Evolutionary conservation across 148 eudicot species (phyloP).

Genomic region (Rhododendron henanense): DNA sequence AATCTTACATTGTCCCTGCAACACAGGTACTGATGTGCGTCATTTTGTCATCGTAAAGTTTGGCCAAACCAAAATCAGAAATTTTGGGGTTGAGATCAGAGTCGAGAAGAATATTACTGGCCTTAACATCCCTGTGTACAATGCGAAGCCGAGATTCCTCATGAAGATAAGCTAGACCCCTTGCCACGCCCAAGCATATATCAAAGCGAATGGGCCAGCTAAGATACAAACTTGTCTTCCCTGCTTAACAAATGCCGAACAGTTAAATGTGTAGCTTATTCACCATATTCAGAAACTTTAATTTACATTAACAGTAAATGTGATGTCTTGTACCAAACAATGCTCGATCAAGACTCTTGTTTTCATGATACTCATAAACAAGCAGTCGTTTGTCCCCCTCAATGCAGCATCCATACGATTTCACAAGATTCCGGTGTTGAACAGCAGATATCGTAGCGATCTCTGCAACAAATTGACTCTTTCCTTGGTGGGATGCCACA

Average conservation of each 20-base stretch:
- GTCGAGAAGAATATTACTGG: conserved; percentile 91
- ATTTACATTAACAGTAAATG: not conserved
- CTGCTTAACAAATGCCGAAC: conserved; percentile 22
- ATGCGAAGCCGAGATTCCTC: conserved; percentile 74
- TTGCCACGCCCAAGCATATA: conserved; percentile 39
- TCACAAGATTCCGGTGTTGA: conserved; percentile 89
- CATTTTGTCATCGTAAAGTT: conserved; percentile 80
- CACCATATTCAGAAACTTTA: no score
- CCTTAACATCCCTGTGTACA: conserved; percentile 89
- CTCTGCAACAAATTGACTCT: conserved; percentile 77
- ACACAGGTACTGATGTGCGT: conserved; percentile 91
- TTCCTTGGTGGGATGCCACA: conserved; percentile 77
- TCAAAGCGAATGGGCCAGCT: conserved; percentile 36
- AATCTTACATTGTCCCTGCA: conserved; percentile 84
- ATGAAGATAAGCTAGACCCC: conserved; percentile 83
- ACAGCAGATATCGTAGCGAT: conserved; percentile 87
- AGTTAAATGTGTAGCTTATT: no score
- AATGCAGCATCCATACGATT: conserved; percentile 81
- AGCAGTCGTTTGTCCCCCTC: conserved; percentile 74
- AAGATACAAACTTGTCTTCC: conserved; percentile 37
- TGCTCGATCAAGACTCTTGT: conserved; percentile 86
- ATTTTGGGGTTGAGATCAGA: conserved; percentile 78
- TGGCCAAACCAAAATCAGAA: conserved; percentile 95
- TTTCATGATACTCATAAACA: conserved; percentile 82
- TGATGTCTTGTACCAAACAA: conserved; percentile 51